A percentile compares a stretch with the other conserved stretches of the same genome.
phyloP scores from a whole-genome alignment of 73 alveolate species.

The Symbiodinium natans region DNA sequence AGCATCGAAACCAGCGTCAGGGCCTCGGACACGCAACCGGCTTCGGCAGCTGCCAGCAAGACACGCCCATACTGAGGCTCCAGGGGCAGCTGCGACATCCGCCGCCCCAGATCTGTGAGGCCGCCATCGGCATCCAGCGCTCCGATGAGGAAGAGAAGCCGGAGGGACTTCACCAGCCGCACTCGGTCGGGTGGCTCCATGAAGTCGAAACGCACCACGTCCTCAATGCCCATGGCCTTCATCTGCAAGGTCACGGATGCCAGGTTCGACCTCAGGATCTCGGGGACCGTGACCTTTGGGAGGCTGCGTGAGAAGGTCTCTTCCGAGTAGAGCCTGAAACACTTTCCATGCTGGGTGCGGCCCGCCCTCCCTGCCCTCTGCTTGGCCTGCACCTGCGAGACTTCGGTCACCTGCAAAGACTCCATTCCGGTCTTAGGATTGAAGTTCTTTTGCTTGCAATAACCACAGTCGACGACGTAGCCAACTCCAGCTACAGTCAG shows the following conservation, averaged over 20 bases:
- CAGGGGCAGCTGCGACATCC: constrained; percentile 97
- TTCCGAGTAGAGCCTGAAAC: constrained; percentile 98
- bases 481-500: constrained; percentile 98
- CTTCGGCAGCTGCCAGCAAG: constrained; percentile 95
- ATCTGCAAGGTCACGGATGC: constrained; percentile 97
- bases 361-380: constrained; percentile 99
- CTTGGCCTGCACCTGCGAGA: constrained; percentile 98
- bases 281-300: constrained; percentile 96
- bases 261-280: constrained; percentile 98
- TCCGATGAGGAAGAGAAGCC: constrained; percentile 96
- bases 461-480: constrained; percentile 99
- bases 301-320: constrained; percentile 95
- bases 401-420: constrained; percentile 97
- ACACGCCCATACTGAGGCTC: constrained; percentile 98
- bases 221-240: constrained; percentile 94
- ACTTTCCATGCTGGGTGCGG: constrained; percentile 98
- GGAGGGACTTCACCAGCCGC: constrained; percentile 96
- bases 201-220: constrained; percentile 97
- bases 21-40: constrained; percentile 70
- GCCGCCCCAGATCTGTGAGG: constrained; percentile 97
- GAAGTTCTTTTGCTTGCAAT: constrained; percentile 97
- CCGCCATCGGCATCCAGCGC: constrained; percentile 97
- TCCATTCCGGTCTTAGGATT: constrained; percentile 99
- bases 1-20: constrained; percentile 96
- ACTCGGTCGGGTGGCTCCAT: constrained; percentile 98